Base-by-base conservation (phyloP, 31 red algal genomes). In the Odonthalia washingtoniensis region DNA sequence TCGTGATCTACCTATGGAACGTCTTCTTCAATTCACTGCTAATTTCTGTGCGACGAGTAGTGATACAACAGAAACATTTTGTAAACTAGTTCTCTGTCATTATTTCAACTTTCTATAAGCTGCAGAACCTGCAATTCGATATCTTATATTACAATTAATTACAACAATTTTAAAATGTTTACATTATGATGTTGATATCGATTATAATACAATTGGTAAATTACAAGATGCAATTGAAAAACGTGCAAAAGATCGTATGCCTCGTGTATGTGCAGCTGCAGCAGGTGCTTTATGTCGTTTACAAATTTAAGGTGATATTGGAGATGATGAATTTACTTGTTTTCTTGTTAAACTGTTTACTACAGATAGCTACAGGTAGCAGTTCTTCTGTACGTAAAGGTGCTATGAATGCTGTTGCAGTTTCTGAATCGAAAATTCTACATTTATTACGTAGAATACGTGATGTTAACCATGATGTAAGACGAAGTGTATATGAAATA, bases 281-380 rank as follows among this genome's bases (percentile, higher is more conserved):
- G 92, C 86, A 1, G 92, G 68, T 45, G 86, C 86, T 2, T 46
- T 94, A 18, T 94, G 92, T 67, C 69, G 92, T 21, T 61, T 94
- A 18, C 92, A 94, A 42, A 80, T 41, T 28, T 38, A 73, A 38
- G 90, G 90, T 5, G 53, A 82, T 49, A 81, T 76, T 32, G 39
- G 72, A 16, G 75, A 85, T 64, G 90, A 92, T 72, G 3, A 44
- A 5, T 74, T 80, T 60, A 68, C 81, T 41, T 65, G 60, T 0
- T 75, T 42, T 32, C 82, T 92, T 28, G 36, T 81, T 42, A 32
- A 74, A 40, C 64, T 87, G 82, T 3, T 85, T 74, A 69, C 82
- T 5, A 33, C 44, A 5, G 90, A 92, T 52, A 76, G 66, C 40
- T n/a, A n/a, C n/a, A n/a, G n/a, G n/a, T n/a, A n/a, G n/a, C n/a